A percentile compares a stretch with the other conserved stretches of the same genome.
phyloP scores from a whole-genome alignment of 306 rosid species.

The Cucurbita maxima region DNA sequence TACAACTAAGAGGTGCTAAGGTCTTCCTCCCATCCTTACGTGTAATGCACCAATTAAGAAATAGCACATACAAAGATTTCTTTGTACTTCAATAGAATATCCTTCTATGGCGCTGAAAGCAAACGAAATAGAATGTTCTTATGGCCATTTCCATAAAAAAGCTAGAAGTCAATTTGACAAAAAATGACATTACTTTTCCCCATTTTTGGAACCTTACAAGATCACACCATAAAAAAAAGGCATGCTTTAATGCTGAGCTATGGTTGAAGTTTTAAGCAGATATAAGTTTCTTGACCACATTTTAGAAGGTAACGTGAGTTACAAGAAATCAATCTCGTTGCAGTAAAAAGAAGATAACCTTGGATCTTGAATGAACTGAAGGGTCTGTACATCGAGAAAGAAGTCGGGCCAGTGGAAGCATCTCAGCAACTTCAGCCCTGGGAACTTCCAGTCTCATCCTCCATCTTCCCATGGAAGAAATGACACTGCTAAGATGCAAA shows the following conservation, averaged over 20 bases:
- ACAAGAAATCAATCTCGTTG: constrained; percentile 3
- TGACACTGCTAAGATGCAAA: constrained; percentile 63
- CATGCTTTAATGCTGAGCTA: not conserved
- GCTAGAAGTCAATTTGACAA: not conserved
- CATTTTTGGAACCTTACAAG: not conserved
- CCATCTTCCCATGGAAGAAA: constrained; percentile 98
- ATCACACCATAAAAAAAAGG: not conserved
- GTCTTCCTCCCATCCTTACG: not conserved
- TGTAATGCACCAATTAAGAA: not conserved
- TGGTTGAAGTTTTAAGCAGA: not conserved
- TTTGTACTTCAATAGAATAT: not conserved
- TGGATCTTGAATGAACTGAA: constrained; percentile 71
- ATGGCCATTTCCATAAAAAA: not conserved
- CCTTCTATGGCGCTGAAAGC: not conserved
- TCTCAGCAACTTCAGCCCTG: constrained; percentile 82
- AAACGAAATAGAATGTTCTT: not conserved
- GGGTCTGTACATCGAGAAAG: constrained; percentile 82
- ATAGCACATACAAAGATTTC: not conserved
- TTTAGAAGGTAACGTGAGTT: not conserved
- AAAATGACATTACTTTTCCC: not conserved
- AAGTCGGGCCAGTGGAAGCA: constrained; percentile 93
- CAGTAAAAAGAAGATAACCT: constrained; percentile 39
- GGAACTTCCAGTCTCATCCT: constrained; percentile 83
- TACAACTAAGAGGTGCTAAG: not conserved
- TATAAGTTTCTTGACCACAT: not conserved